Base-by-base conservation (phyloP, 768 basidiomycete species). In the Mycena galericulata region DNA sequence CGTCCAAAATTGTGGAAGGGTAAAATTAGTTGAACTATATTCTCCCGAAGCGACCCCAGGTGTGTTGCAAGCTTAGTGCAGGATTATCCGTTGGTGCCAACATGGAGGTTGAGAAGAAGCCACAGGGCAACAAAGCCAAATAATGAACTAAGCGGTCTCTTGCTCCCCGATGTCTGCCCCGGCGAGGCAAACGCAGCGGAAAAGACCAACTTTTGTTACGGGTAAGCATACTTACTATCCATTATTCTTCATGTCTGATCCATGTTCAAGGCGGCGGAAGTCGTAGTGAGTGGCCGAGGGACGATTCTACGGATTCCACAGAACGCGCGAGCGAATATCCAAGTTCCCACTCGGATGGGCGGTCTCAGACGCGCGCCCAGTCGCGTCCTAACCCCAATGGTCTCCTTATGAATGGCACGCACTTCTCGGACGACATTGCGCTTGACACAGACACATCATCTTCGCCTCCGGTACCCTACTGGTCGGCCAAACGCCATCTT, bases 401-500 rank as follows among this genome's bases (percentile, higher is more conserved):
- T 32, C 55, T 72, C 14, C 67, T 68, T 34, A 62, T 72, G 70
- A 72, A 69, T 22, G 63, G 70, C 32, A 68, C 72, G 1, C 67
- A 68, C 27, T 72, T 43, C 22, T 72, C 67, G 40, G 70, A 72
- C 26, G 70, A 72, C 51, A 65, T 50, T 27, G 54, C 49, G 18
- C 34, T 72, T 59, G 47, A 69, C 56, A 29, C 65, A 54, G 67
- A 85, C 83, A 29, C 77, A 78, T 30, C 69, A 11, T 70, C 67
- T 27, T 61, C 87, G n/a, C 90, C 92, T 51, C 84, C 90, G 30
- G 86, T 93, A 22, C 92, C 93, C 0, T 92, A 93, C 79, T 94
- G 92, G 92, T 92, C 92, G 45, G 91, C 91, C 6, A 96, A 97
- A 78, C 89, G 96, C 46, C 96, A 98, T 81, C 86, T 95, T 38